These are phyloP conservation scores for Tetraselmis striata DNA, from an alignment of 139 green algal genomes.

Conservation along the genomic window DNA sequence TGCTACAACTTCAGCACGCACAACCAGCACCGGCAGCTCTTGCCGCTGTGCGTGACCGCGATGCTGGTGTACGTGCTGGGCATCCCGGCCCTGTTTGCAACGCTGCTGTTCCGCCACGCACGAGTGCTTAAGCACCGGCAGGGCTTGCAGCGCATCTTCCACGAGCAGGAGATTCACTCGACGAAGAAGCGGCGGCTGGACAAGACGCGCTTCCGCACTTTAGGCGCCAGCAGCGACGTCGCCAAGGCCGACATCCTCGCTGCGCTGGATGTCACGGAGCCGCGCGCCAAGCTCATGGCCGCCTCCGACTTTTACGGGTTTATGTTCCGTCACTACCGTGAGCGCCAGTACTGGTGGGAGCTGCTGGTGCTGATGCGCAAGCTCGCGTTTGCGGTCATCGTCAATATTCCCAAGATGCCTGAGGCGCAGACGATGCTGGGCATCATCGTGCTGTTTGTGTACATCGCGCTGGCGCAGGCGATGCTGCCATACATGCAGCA, in stretches of 20 bases:
- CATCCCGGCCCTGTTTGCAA: neutral
- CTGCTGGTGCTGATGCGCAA: neutral
- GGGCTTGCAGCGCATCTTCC: neutral
- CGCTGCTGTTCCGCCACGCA: neutral
- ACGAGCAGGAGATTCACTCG: neutral
- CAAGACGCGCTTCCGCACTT: neutral
- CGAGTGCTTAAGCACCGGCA: neutral
- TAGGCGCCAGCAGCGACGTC: neutral
- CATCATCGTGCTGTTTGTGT: neutral
- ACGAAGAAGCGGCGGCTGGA: neutral
- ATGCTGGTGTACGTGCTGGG: neutral
- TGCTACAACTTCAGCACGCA: neutral
- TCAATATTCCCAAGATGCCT: neutral
- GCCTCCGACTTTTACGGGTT: neutral
- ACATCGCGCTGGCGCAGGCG: neutral
- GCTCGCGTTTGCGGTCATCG: neutral
- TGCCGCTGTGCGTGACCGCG: neutral
- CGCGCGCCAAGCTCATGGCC: neutral
- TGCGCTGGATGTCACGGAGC: neutral
- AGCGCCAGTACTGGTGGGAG: neutral
- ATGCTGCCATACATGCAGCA: neutral
- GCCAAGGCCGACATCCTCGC: neutral
- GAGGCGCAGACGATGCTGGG: neutral
- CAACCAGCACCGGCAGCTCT: neutral
- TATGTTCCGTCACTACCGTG: neutral